phyloP scores from a whole-genome alignment of 2,329 filamentous ascomycete genomes.

The Eurotiales sp. region DNA sequence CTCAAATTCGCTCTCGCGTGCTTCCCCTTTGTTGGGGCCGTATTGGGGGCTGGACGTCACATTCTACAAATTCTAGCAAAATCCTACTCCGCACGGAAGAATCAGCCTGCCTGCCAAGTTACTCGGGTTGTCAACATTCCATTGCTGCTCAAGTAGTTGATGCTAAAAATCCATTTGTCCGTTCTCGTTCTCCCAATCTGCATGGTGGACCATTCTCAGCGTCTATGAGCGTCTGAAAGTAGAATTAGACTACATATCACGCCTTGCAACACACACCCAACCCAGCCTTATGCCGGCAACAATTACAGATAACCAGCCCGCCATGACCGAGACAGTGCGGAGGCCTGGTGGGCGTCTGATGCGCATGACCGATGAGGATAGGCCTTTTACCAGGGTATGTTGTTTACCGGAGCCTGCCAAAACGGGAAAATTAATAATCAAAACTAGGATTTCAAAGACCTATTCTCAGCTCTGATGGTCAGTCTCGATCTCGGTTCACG shows the following conservation, averaged over 20 bases:
- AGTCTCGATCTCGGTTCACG: constrained; percentile 86
- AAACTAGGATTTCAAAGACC: constrained; percentile 99
- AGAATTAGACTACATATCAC: background rate
- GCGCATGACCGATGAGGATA: constrained; percentile 97
- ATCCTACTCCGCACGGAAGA: background rate
- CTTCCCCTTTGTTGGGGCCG: background rate
- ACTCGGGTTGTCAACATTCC: background rate
- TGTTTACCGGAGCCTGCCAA: background rate
- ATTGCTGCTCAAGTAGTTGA: background rate
- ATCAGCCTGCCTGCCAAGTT: background rate
- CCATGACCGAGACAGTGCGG: constrained; percentile 70
- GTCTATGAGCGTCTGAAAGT: background rate
- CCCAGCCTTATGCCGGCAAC: background rate
- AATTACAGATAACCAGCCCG: background rate
- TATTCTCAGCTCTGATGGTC: constrained; percentile 93
- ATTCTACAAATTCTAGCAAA: background rate
- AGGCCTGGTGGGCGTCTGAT: constrained; percentile 92
- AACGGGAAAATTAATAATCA: background rate
- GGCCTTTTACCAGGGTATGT: constrained; percentile 86
- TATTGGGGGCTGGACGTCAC: background rate
- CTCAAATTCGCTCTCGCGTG: no score
- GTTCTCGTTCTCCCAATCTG: background rate
- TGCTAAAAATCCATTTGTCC: background rate
- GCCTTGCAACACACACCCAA: background rate
- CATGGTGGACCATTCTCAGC: background rate